These are phyloP conservation scores for Metarhizium robertsii DNA, from an alignment of 2,329 filamentous ascomycete species.

Conservation along the genomic window DNA sequence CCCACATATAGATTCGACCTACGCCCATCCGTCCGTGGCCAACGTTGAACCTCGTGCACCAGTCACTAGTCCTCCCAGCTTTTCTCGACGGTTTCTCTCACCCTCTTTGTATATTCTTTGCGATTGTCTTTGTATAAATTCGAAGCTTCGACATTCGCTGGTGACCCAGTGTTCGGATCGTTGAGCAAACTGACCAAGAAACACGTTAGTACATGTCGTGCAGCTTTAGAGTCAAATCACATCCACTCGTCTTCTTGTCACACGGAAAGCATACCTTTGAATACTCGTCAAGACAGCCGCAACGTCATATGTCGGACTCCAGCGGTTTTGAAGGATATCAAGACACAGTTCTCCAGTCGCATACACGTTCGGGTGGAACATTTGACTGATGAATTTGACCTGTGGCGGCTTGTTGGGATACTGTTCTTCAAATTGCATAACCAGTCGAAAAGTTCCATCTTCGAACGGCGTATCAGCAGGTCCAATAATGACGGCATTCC, in stretches of 20 bases:
- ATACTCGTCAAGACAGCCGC: conserved; percentile 95
- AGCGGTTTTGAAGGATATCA: conserved; percentile 94
- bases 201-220: conserved; percentile 16
- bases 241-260: neutral
- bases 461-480: conserved; percentile 96
- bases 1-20: neutral
- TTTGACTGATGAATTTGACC: conserved; percentile 97
- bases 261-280: conserved; percentile 59
- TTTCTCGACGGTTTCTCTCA: conserved; percentile 96
- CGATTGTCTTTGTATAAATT: conserved; percentile 98
- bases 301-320: conserved; percentile 98
- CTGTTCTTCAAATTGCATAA: conserved; percentile 99
- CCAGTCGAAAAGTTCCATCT: conserved; percentile 92
- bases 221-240: neutral
- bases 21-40: neutral
- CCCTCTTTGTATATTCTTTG: conserved; percentile 91
- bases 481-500: conserved; percentile 98
- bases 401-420: conserved; percentile 97
- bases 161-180: conserved; percentile 96
- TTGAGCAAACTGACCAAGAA: conserved; percentile 65
- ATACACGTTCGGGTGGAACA: conserved; percentile 99
- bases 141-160: conserved; percentile 94
- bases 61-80: conserved; percentile 80
- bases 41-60: neutral
- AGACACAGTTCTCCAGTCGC: conserved; percentile 92